Evolutionary conservation across 139 green algal genomes (phyloP), one percentile per base, ranked within the genome.

Genomic region (Ulvella scutata): DNA sequence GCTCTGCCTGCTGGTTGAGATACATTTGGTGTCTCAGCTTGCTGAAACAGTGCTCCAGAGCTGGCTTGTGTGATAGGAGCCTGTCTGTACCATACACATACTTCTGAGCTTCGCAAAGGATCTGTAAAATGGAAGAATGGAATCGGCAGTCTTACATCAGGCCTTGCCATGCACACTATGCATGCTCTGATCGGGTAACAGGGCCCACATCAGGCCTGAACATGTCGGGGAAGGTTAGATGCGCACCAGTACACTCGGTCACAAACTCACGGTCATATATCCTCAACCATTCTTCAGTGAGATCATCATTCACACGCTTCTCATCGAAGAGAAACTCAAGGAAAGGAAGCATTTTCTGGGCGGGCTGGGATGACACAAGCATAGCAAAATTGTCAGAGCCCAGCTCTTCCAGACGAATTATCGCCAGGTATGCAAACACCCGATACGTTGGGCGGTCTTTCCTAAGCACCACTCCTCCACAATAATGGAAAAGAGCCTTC

Each of bases 211-310:
- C n/a, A n/a, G n/a, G n/a, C n/a, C n/a, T n/a, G n/a, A n/a, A n/a
- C n/a, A n/a, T n/a, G n/a, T n/a, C n/a, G n/a, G n/a, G 60, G 17
- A 67, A 76, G 26, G 37, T 62, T 44, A 31, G 13, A n/a, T 72
- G 60, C 13, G 21, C n/a, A 59, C 72, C 43, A 43, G 28, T 17
- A 29, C 29, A 36, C 29, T 74, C 37, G 13, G 26, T 9, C 10
- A 34, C 38, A 38, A 17, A 51, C 78, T 34, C 73, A 88, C 86
- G 79, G 82, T 94, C 87, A 79, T 92, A 94, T 9, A 90, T 43
- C 74, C 89, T 89, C n/a, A 94, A 79, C 87, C 87, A 92, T 75
- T 89, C 82, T 43, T 94, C 83, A 36, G 82, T 79, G 37, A 84
- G 83, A 13, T 76, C 78, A 10, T 83, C 74, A 28, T 79, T 44